Evolutionary conservation across 257 asterid genomes (phyloP).

Genomic region (Plantago elongata): DNA sequence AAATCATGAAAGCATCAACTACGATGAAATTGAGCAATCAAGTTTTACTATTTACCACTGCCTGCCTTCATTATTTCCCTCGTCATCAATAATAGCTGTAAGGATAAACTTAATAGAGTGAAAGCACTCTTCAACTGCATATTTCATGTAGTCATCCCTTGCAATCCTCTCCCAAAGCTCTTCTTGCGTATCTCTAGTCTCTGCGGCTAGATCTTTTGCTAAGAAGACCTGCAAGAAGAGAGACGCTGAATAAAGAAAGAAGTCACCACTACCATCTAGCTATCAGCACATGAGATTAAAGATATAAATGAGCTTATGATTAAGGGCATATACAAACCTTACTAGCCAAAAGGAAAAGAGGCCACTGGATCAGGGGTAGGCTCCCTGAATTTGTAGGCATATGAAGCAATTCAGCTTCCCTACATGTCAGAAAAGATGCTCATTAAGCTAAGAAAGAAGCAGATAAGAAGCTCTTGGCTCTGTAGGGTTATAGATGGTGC

Average conservation of each 20-base stretch:
- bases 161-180: constrained; percentile 93
- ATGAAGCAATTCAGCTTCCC: constrained; percentile 91
- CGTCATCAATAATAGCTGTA: constrained; percentile 64
- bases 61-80: constrained; percentile 82
- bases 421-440: constrained; percentile 24
- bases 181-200: constrained; percentile 71
- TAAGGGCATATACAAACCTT: constrained; percentile 49
- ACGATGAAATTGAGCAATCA: constrained; percentile 11
- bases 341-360: constrained; percentile 92
- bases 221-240: constrained; percentile 52
- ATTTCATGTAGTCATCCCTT: constrained; percentile 93
- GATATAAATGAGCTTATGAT: constrained; percentile 15
- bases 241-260: neutral
- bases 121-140: constrained; percentile 91
- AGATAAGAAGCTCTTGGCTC: neutral
- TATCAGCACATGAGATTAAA: constrained; percentile 14
- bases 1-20: constrained; percentile 18
- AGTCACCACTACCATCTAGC: constrained; percentile 11
- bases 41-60: constrained; percentile 50
- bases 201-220: constrained; percentile 88
- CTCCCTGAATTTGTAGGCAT: constrained; percentile 79
- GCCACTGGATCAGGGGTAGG: constrained; percentile 89
- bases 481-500: constrained; percentile 10
- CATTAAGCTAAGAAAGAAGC: constrained; percentile 9
- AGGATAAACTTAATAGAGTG: constrained; percentile 61